phyloP scores from a whole-genome alignment of 768 basidiomycete genomes.

The Boletus coccyginus region DNA sequence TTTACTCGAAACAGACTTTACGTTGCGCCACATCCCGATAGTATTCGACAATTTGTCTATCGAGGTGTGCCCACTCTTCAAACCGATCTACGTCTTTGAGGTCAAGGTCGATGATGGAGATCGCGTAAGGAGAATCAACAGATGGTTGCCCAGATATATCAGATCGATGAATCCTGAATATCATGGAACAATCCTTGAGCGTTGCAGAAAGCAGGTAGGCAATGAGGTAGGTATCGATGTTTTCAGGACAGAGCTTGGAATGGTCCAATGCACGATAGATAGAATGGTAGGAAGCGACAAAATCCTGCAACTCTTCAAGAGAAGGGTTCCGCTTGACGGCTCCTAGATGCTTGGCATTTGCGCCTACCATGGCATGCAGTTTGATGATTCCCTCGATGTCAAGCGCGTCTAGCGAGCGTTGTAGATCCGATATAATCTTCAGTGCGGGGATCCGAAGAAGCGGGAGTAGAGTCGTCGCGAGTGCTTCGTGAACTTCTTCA shows the following conservation, averaged over 20 bases:
- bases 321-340: constrained; percentile 47
- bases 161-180: constrained; percentile 37
- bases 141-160: constrained; percentile 24
- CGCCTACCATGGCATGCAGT: constrained; percentile 30
- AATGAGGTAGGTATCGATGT: constrained; percentile 61
- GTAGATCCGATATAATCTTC: constrained; percentile 52
- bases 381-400: constrained; percentile 80
- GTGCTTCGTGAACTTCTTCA: constrained; percentile 43
- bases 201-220: constrained; percentile 87
- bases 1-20: constrained; percentile 23
- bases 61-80: constrained; percentile 69
- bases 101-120: constrained; percentile 85
- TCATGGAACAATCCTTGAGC: constrained; percentile 94
- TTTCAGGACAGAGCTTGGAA: constrained; percentile 35
- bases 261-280: constrained; percentile 36
- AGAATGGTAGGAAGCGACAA: constrained; percentile 53
- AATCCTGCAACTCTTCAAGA: constrained; percentile 62
- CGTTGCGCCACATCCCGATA: constrained; percentile 30
- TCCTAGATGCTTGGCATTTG: constrained; percentile 23
- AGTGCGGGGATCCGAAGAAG: constrained; percentile 52
- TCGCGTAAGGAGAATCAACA: constrained; percentile 30
- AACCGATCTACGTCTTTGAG: constrained; percentile 68
- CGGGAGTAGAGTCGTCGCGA: constrained; percentile 49
- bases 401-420: constrained; percentile 73
- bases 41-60: constrained; percentile 57